phyloP scores from a whole-genome alignment of 2,329 filamentous ascomycete species.

The Paracamarosporium sp. region DNA sequence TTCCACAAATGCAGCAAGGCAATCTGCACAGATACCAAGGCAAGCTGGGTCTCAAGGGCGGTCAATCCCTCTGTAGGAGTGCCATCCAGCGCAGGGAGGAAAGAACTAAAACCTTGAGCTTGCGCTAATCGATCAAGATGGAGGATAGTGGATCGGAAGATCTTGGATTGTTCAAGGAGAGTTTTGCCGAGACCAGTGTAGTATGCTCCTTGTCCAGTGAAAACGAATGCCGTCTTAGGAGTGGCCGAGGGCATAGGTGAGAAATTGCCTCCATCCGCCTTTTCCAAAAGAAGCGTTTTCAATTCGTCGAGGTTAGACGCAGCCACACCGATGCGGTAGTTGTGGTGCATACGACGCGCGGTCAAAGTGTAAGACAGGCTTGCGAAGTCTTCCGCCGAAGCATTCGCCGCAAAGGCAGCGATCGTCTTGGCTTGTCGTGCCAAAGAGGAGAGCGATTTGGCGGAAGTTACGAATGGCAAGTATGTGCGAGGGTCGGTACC shows the following conservation, averaged over 20 bases:
- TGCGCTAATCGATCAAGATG: slow-evolving; percentile 56
- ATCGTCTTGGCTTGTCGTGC: background rate
- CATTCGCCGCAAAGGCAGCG: slow-evolving; percentile 5
- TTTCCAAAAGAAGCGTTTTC: background rate
- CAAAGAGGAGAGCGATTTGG: background rate
- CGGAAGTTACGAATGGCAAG: slow-evolving; percentile 14
- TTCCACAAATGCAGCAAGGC: slow-evolving; percentile 60
- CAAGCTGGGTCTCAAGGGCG: slow-evolving; percentile 60
- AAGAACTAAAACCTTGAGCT: slow-evolving; percentile 56
- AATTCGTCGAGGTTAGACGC: slow-evolving; percentile 7
- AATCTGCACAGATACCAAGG: slow-evolving; percentile 60
- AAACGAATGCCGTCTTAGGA: slow-evolving; percentile 59
- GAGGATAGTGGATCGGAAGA: slow-evolving; percentile 58
- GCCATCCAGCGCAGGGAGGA: slow-evolving; percentile 57
- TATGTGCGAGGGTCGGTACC: background rate
- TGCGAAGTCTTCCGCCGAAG: slow-evolving; percentile 18
- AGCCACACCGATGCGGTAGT: slow-evolving; percentile 16
- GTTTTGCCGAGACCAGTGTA: slow-evolving; percentile 59
- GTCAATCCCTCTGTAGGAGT: slow-evolving; percentile 56
- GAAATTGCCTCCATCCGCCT: slow-evolving; percentile 52
- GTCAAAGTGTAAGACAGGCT: slow-evolving; percentile 27
- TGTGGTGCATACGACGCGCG: slow-evolving; percentile 32
- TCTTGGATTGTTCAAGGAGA: slow-evolving; percentile 55
- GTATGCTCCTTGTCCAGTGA: slow-evolving; percentile 61
- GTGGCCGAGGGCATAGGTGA: slow-evolving; percentile 60